Conservation (phyloP, 202 grass and related monocot genomes). For the Musa balbisiana region DNA sequence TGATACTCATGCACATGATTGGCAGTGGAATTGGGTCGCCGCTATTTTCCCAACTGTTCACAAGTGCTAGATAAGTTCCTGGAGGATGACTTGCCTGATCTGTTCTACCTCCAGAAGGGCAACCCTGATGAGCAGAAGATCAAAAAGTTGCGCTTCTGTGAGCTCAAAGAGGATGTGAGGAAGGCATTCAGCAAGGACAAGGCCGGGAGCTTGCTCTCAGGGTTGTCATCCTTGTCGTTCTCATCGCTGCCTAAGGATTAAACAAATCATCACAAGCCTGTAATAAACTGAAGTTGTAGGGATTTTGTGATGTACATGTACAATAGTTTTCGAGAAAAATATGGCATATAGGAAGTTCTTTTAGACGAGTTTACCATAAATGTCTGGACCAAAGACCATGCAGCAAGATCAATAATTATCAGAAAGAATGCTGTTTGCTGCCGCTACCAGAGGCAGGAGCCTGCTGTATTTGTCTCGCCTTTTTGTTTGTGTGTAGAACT, state of each 20-base stretch:
- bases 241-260: slow-evolving; percentile 31
- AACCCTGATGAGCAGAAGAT: slow-evolving; percentile 60
- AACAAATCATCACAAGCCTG: slow-evolving; percentile 20
- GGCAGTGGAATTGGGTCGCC: slow-evolving; percentile 80
- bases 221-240: slow-evolving; percentile 45
- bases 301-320: background rate
- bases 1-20: slow-evolving; percentile 10
- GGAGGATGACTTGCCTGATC: slow-evolving; percentile 48
- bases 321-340: background rate
- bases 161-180: slow-evolving; percentile 61
- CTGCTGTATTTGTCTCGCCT: background rate
- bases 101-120: slow-evolving; percentile 45
- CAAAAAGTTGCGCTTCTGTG: slow-evolving; percentile 60
- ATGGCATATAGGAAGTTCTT: background rate
- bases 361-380: background rate
- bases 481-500: background rate
- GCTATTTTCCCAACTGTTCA: slow-evolving; percentile 80
- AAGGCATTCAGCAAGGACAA: slow-evolving; percentile 85
- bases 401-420: background rate
- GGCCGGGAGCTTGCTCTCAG: slow-evolving; percentile 11
- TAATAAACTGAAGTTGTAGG: slow-evolving; percentile 21
- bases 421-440: background rate
- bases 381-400: background rate
- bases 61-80: slow-evolving; percentile 75
- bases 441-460: background rate